These are phyloP conservation scores for Aureoboletus auriporus DNA, from an alignment of 768 basidiomycete genomes.

Conservation along the genomic window DNA sequence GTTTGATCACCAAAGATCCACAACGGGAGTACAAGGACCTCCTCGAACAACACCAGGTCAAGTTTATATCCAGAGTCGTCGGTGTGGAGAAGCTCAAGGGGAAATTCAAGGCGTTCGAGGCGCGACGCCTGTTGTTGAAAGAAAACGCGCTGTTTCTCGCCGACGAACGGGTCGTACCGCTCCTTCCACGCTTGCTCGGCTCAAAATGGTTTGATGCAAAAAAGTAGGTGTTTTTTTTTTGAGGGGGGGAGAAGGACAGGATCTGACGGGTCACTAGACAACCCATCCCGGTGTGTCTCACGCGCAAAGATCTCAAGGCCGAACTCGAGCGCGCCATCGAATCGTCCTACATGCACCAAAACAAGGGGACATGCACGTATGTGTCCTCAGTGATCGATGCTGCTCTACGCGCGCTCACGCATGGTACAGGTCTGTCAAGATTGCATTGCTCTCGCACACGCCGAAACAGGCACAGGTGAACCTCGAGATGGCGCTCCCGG, in stretches of 20 bases:
- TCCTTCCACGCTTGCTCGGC: conserved; percentile 84
- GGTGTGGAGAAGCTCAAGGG: conserved; percentile 91
- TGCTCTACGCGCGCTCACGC: not conserved
- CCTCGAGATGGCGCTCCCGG: conserved; percentile 73
- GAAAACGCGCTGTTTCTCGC: conserved; percentile 93
- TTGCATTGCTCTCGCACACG: conserved; percentile 70
- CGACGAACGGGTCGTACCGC: conserved; percentile 85
- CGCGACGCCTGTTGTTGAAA: conserved; percentile 75
- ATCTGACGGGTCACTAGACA: conserved; percentile 50
- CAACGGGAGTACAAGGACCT: conserved; percentile 96
- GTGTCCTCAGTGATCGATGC: conserved; percentile 27
- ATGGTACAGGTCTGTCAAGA: conserved; percentile 68
- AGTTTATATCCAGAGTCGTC: conserved; percentile 89
- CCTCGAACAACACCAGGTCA: conserved; percentile 69
- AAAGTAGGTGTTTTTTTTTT: conserved; percentile 58
- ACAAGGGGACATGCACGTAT: conserved; percentile 88
- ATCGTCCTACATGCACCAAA: conserved; percentile 95
- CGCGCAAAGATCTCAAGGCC: conserved; percentile 83
- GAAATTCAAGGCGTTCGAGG: conserved; percentile 84
- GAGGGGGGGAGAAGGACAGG: not conserved
- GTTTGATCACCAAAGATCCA: conserved; percentile 79
- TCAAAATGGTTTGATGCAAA: conserved; percentile 92
- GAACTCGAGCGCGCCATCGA: conserved; percentile 91
- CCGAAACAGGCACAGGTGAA: conserved; percentile 76
- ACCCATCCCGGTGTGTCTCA: conserved; percentile 91